These are phyloP conservation scores for Xylaria sp. DNA, from an alignment of 2,329 filamentous ascomycete species.

Conservation along the genomic window DNA sequence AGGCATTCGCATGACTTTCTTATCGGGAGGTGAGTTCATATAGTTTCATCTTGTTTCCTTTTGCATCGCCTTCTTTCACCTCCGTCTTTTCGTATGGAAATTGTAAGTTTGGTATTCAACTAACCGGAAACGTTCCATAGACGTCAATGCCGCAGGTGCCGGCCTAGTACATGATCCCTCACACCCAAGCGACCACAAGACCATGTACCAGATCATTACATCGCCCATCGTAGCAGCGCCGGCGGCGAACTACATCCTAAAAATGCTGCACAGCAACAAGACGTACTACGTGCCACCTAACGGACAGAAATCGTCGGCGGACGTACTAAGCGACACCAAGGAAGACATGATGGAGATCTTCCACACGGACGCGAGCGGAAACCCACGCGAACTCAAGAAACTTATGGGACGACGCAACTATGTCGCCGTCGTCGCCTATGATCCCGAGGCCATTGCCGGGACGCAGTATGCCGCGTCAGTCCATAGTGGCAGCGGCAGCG, in stretches of 20 bases:
- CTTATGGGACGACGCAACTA: slow-evolving; percentile 96
- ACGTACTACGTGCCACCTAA: slow-evolving; percentile 91
- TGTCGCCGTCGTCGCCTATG: slow-evolving; percentile 91
- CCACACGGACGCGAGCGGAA: slow-evolving; percentile 89
- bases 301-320: slow-evolving; percentile 73
- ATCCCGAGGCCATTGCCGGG: slow-evolving; percentile 76
- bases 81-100: neutral
- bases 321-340: slow-evolving; percentile 88
- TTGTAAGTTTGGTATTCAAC: neutral
- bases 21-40: slow-evolving; percentile 78
- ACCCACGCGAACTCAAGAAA: slow-evolving; percentile 83
- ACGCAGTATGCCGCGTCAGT: slow-evolving; percentile 46
- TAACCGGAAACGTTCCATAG: slow-evolving; percentile 50
- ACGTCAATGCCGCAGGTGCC: slow-evolving; percentile 90
- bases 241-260: slow-evolving; percentile 84
- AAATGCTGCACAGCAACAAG: slow-evolving; percentile 95
- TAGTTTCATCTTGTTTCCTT: slow-evolving; percentile 1
- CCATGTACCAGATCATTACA: slow-evolving; percentile 98
- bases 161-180: slow-evolving; percentile 94
- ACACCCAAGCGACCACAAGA: slow-evolving; percentile 94
- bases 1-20: slow-evolving; percentile 94
- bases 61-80: neutral
- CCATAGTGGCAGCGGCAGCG: slow-evolving; percentile 36
- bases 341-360: slow-evolving; percentile 99
- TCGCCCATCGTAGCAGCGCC: slow-evolving; percentile 92